Evolutionary conservation across 345 rosid species (phyloP).

Genomic region (Xanthoceras sorbifolium): DNA sequence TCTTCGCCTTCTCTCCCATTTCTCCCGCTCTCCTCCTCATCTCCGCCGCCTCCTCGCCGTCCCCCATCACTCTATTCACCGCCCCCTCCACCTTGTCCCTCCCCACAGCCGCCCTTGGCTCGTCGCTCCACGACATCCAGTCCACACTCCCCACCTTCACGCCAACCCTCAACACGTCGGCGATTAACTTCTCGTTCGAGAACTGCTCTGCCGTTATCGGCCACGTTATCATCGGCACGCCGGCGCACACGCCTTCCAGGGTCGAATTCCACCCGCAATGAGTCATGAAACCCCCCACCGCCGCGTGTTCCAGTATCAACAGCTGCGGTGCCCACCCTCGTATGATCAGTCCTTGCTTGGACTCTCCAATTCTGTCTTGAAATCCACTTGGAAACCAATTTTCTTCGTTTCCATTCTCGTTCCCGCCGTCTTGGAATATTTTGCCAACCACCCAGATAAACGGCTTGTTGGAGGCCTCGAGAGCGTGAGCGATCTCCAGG

Average conservation of each 20-base stretch:
- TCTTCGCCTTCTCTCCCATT: conserved; percentile 40
- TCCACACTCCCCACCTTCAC: conserved; percentile 40
- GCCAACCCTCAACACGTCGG: conserved; percentile 41
- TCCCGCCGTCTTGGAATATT: conserved; percentile 1
- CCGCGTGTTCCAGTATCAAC: conserved; percentile 42
- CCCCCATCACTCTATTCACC: conserved; percentile 35
- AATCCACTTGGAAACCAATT: conserved; percentile 39
- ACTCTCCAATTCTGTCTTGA: conserved; percentile 35
- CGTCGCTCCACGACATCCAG: conserved; percentile 31
- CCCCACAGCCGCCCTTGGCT: conserved; percentile 30
- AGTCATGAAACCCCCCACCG: conserved; percentile 51
- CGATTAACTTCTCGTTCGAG: conserved; percentile 43
- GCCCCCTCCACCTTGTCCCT: conserved; percentile 40
- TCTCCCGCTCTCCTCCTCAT: conserved; percentile 40
- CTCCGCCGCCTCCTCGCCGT: conserved; percentile 32
- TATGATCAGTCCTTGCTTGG: conserved; percentile 39
- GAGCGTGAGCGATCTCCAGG: conserved; percentile 43
- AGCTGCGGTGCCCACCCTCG: conserved; percentile 61
- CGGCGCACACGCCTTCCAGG: conserved; percentile 37
- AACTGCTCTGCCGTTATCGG: conserved; percentile 49
- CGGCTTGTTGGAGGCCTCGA: conserved; percentile 38
- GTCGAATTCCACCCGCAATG: conserved; percentile 62
- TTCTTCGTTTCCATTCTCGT: conserved; percentile 18
- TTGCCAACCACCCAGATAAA: conserved; percentile 60
- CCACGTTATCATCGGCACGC: conserved; percentile 51